A percentile compares a stretch with the other conserved stretches of the same genome.
These are phyloP conservation scores for Orbilia quercus DNA, from an alignment of 2,329 filamentous ascomycete species.

Conservation along the genomic window DNA sequence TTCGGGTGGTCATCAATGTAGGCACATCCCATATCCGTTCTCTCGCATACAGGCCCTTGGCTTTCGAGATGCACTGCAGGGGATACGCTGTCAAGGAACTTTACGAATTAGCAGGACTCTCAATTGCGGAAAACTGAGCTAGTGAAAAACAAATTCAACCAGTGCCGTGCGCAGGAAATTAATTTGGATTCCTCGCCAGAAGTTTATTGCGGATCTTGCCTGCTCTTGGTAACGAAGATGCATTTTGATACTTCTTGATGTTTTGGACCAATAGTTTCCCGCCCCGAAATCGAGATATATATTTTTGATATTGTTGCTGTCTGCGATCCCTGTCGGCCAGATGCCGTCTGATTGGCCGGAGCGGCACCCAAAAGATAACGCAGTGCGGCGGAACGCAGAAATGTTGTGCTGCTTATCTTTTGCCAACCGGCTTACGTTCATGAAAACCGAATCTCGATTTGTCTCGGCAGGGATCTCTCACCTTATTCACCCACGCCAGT, in stretches of 20 bases:
- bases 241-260: slow-evolving; percentile 38
- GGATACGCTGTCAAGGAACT: slow-evolving; percentile 22
- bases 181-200: slow-evolving; percentile 6
- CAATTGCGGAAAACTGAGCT: background rate
- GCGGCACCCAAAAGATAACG: slow-evolving; percentile 35
- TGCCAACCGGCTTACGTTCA: slow-evolving; percentile 52
- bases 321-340: slow-evolving; percentile 34
- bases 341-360: slow-evolving; percentile 30
- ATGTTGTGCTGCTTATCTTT: slow-evolving; percentile 54
- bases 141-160: slow-evolving; percentile 4
- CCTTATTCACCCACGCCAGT: slow-evolving; percentile 44
- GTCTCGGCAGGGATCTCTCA: slow-evolving; percentile 35
- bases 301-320: slow-evolving; percentile 12
- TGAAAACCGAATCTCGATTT: slow-evolving; percentile 44
- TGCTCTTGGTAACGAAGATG: slow-evolving; percentile 36
- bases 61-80: slow-evolving; percentile 25
- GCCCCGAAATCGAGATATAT: slow-evolving; percentile 21
- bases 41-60: slow-evolving; percentile 21
- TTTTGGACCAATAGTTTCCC: slow-evolving; percentile 22
- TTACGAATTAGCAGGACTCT: slow-evolving; percentile 1
- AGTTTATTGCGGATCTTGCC: slow-evolving; percentile 35
- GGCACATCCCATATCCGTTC: slow-evolving; percentile 51
- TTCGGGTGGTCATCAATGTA: slow-evolving; percentile 36
- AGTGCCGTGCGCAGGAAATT: slow-evolving; percentile 20
- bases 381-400: slow-evolving; percentile 48